These are phyloP conservation scores for Microbotryum violaceum DNA, from an alignment of 1,284 basidiomycete species.

Conservation along the genomic window DNA sequence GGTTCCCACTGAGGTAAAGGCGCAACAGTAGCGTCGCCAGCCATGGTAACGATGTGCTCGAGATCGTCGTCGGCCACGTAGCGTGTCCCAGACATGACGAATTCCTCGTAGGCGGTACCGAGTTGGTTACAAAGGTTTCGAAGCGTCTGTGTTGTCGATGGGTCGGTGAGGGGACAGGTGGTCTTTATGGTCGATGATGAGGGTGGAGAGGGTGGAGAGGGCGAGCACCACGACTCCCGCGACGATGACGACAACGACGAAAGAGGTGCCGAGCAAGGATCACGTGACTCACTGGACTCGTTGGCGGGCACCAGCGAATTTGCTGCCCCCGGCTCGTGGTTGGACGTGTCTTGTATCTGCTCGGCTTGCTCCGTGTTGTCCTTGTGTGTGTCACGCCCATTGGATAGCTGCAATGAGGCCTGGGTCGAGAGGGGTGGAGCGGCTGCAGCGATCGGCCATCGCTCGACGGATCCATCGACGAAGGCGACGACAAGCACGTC, in stretches of 20 bases:
- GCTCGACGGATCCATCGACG: conserved; percentile 18
- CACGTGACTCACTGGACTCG: neutral
- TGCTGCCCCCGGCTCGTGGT: neutral
- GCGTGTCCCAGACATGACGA: neutral
- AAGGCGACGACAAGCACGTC: conserved; percentile 13
- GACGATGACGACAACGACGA: neutral
- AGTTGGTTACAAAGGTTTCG: conserved; percentile 10
- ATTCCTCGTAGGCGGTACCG: conserved; percentile 24
- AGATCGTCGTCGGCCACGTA: conserved; percentile 9
- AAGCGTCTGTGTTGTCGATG: neutral
- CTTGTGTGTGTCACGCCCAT: too few species aligned
- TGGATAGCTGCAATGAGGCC: too few species aligned
- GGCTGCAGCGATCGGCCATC: conserved; percentile 12
- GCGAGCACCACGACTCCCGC: neutral
- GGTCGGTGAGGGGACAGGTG: too few species aligned
- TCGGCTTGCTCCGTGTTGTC: neutral
- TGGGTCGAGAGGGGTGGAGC: too few species aligned
- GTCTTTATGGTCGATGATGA: neutral
- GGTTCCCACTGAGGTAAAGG: neutral
- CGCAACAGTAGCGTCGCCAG: conserved; percentile 4
- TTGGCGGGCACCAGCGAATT: neutral
- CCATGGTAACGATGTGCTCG: conserved; percentile 6
- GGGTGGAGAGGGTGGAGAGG: conserved; percentile 4
- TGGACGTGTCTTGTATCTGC: neutral
- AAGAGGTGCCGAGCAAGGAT: neutral